Evolutionary conservation across 176 grass and related monocot genomes (phyloP), one percentile per base, ranked within the genome.

Genomic region (Aegilops longissima): DNA sequence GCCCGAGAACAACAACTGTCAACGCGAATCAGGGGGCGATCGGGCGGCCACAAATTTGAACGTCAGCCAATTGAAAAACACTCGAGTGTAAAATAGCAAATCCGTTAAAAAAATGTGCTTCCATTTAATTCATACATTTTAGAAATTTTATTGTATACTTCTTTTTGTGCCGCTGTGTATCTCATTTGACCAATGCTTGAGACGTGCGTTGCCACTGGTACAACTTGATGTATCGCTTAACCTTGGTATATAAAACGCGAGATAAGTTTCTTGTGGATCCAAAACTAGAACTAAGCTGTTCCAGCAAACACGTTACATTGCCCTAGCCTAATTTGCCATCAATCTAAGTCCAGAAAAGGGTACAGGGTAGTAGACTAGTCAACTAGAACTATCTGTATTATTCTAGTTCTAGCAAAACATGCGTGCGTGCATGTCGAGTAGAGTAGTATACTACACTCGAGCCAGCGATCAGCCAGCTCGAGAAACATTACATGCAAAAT

Each of bases 221-320:
- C 47, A 5, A 16, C 13, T 51, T 51, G 39, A 45, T 3, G 49
- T 5, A 56, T 56, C 52, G 20, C 12, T 56, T 56, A 56, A 56
- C 5, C 52, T 12, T 56, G 17, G 52, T 56, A 1, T 20, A 17
- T 20, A 7, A 56, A 56, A 12, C 68, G 9, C 1, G 34, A 71
- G 68, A 39, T 20, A 52, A 4, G 33, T 68, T 4, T n/a, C 2
- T 16, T 73, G 4, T 45, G 20, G 69, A 65, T 64, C 73, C 40
- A 33, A 24, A 86, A 78, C 83, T 69, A 73, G 79, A 83, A 82
- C 31, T 66, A 24, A 24, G 80, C 56, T 45, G 84, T 86, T 90
- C 84, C 36, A 90, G 89, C 89, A 90, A 90, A 80, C 66, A 90
- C 40, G 66, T 33, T 45, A 70, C 76, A 16, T 9, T 34, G 63